Base-by-base conservation (phyloP, 106 monocot species). In the Triglochin maritima region DNA sequence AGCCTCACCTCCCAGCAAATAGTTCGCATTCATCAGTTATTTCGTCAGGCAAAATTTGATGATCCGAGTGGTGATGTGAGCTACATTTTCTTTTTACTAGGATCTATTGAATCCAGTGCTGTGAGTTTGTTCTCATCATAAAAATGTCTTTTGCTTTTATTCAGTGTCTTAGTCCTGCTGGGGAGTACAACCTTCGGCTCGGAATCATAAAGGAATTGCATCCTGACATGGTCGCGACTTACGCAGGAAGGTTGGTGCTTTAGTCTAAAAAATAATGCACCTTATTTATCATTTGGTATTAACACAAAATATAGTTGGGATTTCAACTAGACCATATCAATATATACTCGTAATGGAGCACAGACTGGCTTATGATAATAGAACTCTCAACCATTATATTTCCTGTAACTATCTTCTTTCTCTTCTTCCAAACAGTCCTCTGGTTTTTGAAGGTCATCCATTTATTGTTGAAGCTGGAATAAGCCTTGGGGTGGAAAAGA, bases 391-490 rank as follows among this genome's bases (percentile, higher is more conserved):
- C n/a, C n/a, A n/a, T 49, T 58, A 5, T 47, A 15, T 48, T 59
- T 59, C 46, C 17, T n/a, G 15, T 59, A 54, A 60, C 9, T 8
- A 17, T 57, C 29, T 41, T 70, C 7, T 58, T 47, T 46, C 46
- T 41, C 47, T 62, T 6, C 11, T 46, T 29, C 29, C 29, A 56
- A 15, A 43, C 50, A 96, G 96, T 56, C 85, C 91, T 43, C 96
- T 86, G 60, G 91, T 96, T 43, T 96, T 96, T 88, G 96, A 96
- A 91, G 96, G 96, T 6, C 96, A 96, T 79, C 96, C 96, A 49
- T 96, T 96, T 69, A 96, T 96, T 41, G 91, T 96, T 64, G 96
- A 96, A 88, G 96, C 91, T 76, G 96, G 96, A 79, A 73, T 96
- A 74, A 96, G 96, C 80, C 62, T 96, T 66, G 96, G 96, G 96